Evolutionary conservation across 2,329 filamentous ascomycete species (phyloP).

Genomic region (Diaporthe longicolla): DNA sequence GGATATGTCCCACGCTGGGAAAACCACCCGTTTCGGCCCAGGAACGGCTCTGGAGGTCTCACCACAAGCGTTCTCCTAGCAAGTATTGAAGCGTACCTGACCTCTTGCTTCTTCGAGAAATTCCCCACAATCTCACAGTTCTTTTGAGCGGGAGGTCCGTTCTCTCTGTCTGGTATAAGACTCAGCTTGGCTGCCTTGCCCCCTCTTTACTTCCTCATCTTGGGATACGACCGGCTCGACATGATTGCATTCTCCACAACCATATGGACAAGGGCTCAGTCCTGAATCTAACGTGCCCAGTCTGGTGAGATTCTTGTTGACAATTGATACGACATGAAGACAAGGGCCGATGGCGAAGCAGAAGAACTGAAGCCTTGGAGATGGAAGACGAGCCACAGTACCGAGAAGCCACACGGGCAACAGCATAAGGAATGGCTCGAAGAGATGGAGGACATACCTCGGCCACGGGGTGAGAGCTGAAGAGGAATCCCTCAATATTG

Average conservation of each 20-base stretch:
- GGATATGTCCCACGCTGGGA: neutral
- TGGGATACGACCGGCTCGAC: constrained; percentile 1
- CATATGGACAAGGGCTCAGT: constrained; percentile 14
- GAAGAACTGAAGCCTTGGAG: neutral
- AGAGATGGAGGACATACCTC: neutral
- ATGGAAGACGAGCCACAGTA: neutral
- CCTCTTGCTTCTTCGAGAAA: constrained; percentile 27
- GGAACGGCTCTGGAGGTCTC: constrained; percentile 2
- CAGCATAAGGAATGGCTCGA: neutral
- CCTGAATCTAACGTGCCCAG: neutral
- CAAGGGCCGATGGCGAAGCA: neutral
- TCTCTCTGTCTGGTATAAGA: constrained; percentile 17
- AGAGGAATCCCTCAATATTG: constrained; percentile 6
- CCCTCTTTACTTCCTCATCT: neutral
- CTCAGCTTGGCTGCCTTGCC: too few species aligned
- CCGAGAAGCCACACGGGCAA: neutral
- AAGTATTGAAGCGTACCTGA: neutral
- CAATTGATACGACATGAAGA: neutral
- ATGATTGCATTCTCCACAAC: neutral
- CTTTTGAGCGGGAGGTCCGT: neutral
- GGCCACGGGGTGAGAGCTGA: neutral
- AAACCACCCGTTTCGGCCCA: neutral
- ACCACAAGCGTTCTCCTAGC: neutral
- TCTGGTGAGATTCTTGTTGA: neutral
- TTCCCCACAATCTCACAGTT: too few species aligned